Percentiles rank a stretch among this genome's conserved stretches.
Evolutionary conservation across 495 filamentous ascomycete species (phyloP).

Genomic region (Xylaria acuta): DNA sequence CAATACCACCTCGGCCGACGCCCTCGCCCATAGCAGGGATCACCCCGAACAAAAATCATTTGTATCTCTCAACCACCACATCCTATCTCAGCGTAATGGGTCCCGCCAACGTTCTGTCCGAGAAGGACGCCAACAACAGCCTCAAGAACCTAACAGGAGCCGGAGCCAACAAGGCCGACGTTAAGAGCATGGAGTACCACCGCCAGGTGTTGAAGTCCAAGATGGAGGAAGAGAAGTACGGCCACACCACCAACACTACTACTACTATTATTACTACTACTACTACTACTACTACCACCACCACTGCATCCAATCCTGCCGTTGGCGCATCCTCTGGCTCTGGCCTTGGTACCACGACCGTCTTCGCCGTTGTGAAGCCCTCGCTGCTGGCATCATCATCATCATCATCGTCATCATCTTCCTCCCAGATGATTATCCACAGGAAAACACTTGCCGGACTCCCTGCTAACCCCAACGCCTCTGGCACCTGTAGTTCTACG

Average conservation of each 20-base stretch:
- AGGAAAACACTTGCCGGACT: conserved; percentile 22
- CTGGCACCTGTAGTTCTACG: conserved; percentile 46
- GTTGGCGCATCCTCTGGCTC: conserved; percentile 16
- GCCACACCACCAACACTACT: conserved; percentile 22
- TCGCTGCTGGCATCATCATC: conserved; percentile 5
- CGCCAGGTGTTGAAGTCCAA: conserved; percentile 76
- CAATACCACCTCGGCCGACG: background rate
- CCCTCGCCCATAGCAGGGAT: background rate
- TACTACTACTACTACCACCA: conserved; percentile 15
- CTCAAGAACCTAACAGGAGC: conserved; percentile 39
- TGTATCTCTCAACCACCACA: background rate
- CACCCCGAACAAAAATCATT: background rate
- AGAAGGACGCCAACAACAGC: conserved; percentile 64
- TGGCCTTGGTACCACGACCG: conserved; percentile 19
- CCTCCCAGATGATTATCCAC: conserved; percentile 23
- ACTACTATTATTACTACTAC: too few relatives aligned
- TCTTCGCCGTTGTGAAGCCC: conserved; percentile 15
- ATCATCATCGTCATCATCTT: background rate
- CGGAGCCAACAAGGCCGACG: conserved; percentile 48
- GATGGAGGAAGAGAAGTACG: conserved; percentile 72
- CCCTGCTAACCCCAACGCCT: conserved; percentile 30
- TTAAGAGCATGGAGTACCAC: conserved; percentile 79
- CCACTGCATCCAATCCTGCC: background rate
- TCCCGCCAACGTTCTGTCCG: conserved; percentile 57
- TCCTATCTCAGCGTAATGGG: conserved; percentile 27